phyloP scores from a whole-genome alignment of 139 green algal species.

The Tetradesmus obliquus region DNA sequence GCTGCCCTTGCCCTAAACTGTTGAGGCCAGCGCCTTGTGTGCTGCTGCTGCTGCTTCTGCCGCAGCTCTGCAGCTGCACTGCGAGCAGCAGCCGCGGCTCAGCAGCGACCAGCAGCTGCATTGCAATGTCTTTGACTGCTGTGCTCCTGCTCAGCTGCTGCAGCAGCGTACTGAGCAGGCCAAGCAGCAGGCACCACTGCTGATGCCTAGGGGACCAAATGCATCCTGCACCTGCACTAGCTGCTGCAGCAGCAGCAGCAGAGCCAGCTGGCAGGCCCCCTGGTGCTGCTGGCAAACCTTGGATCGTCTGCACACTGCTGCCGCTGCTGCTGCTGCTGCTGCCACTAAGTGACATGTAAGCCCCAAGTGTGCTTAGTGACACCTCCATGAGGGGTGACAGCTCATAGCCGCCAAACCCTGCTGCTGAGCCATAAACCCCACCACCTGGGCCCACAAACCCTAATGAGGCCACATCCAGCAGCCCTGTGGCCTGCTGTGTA shows the following conservation, averaged over 20 bases:
- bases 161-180: background rate
- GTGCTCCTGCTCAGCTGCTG: constrained; percentile 21
- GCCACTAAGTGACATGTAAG: background rate
- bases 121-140: background rate
- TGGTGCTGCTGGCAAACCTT: background rate
- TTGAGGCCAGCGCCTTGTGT: background rate
- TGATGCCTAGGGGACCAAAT: constrained; percentile 39
- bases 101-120: constrained; percentile 6
- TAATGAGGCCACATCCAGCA: constrained; percentile 28
- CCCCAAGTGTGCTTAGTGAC: background rate
- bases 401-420: background rate
- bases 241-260: constrained; percentile 21
- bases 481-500: background rate
- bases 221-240: background rate
- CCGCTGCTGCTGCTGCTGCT: constrained; percentile 46
- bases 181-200: constrained; percentile 48
- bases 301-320: constrained; percentile 22
- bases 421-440: background rate
- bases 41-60: constrained; percentile 11
- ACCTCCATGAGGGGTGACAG: background rate
- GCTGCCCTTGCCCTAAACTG: background rate
- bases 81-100: constrained; percentile 36
- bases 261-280: background rate
- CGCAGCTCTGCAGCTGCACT: background rate
- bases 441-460: constrained; percentile 13